These are phyloP conservation scores for Diplogelasinospora grovesii DNA, from an alignment of 495 filamentous ascomycete genomes.

Conservation along the genomic window DNA sequence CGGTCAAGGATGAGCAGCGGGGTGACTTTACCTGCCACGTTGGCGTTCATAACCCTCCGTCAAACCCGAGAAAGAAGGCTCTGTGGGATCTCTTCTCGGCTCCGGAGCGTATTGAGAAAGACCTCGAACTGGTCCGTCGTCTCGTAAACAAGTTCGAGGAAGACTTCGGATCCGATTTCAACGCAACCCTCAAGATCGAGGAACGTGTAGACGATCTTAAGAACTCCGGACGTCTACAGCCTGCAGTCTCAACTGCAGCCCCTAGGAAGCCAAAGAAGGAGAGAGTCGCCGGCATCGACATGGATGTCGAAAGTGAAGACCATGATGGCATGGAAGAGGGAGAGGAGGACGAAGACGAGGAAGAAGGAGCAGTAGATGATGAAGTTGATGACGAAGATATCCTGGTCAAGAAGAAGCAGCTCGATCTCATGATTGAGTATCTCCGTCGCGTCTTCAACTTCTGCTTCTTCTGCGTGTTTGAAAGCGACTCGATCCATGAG, in stretches of 20 bases:
- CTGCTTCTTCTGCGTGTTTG: slow-evolving; percentile 99
- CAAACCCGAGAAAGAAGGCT: slow-evolving; percentile 86
- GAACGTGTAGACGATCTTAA: slow-evolving; percentile 76
- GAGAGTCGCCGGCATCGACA: slow-evolving; percentile 55
- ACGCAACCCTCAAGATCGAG: slow-evolving; percentile 72
- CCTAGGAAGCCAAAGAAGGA: slow-evolving; percentile 56
- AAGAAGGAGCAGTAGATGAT: slow-evolving; percentile 71
- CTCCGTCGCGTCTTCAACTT: slow-evolving; percentile 94
- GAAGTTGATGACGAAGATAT: slow-evolving; percentile 85
- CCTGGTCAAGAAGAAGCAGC: slow-evolving; percentile 88
- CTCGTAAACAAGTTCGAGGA: slow-evolving; percentile 72
- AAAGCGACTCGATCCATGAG: slow-evolving; percentile 94
- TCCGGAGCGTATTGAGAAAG: slow-evolving; percentile 79
- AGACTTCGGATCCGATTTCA: slow-evolving; percentile 64
- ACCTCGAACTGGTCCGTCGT: slow-evolving; percentile 70
- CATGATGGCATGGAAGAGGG: slow-evolving; percentile 57
- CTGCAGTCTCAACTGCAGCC: slow-evolving; percentile 50
- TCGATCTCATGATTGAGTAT: slow-evolving; percentile 94
- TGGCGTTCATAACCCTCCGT: slow-evolving; percentile 84
- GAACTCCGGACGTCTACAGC: slow-evolving; percentile 65
- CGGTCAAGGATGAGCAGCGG: slow-evolving; percentile 83
- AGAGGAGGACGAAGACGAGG: slow-evolving; percentile 64
- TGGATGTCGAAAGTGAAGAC: slow-evolving; percentile 66
- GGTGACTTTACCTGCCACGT: slow-evolving; percentile 98
- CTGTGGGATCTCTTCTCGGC: slow-evolving; percentile 94